Base-by-base conservation (phyloP, 208 protist genomes). In the Leishmania martiniquensis region DNA sequence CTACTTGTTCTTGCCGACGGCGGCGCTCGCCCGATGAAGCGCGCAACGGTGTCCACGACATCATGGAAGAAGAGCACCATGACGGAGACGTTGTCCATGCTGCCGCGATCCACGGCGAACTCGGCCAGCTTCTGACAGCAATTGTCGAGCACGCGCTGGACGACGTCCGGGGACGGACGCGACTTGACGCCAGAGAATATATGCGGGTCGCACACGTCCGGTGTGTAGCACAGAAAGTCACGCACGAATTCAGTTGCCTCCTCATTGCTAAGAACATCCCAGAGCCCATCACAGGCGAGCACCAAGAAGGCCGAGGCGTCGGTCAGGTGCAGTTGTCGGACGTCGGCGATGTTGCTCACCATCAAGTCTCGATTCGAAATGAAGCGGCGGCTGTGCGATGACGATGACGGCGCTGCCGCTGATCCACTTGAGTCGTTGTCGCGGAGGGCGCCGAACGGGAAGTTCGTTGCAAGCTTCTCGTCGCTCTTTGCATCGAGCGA, bases 251-350 rank as follows among this genome's bases (percentile, higher is more conserved):
- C 85, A 29, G 92, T 93, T 25, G 90, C 92, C 72, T 95, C 91
- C 75, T 95, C 91, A 77, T 98, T 96, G 49, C 84, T 87, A 37
- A 98, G 79, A 9, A 96, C 94, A 69, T 98, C 94, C 93, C 94
- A 98, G 59, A 98, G 72, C 20, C 94, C 94, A 73, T 98, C 94
- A 78, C 94, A 98, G 17, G 91, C 94, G 49, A 98, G 75, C 7
- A 98, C 52, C 4, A 96, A 67, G 63, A 96, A 96, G 32, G 93
- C 86, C 45, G 85, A 91, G 47, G 84, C 86, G 80, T 95, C 90
- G 9, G 86, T 95, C 22, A 96, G 74, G 57, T 89, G 85, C n/a
- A 96, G 81, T 71, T 94, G 89, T 20, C 82, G 80, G 20, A 96
- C 87, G 77, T 96, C 92, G 1, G 92, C 88, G 1, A 96, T 80